phyloP scores from a whole-genome alignment of 163 green algal species.

The Volvox carteri region DNA sequence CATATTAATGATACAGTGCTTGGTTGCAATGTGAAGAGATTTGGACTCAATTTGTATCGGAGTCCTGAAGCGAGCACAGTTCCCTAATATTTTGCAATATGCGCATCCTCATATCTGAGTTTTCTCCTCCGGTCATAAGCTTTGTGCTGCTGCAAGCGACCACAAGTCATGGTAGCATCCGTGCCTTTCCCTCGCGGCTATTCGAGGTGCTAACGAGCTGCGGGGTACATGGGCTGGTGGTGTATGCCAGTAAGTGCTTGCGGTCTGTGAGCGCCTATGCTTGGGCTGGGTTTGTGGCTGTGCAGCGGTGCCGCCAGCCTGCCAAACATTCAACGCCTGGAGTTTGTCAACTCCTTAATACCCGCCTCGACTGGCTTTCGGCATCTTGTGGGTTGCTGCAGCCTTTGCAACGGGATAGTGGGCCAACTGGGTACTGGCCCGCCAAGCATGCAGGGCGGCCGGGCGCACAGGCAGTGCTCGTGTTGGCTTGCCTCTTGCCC shows the following conservation, averaged over 20 bases:
- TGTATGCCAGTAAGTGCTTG: slow-evolving; percentile 29
- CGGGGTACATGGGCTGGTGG: not conserved
- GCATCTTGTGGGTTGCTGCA: not conserved
- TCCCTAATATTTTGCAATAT: too few species aligned
- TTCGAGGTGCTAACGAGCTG: slow-evolving; percentile 20
- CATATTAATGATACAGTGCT: too few species aligned
- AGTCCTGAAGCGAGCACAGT: too few species aligned
- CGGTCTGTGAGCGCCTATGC: not conserved
- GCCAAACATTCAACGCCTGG: too few species aligned
- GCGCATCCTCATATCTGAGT: too few species aligned
- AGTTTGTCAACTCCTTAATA: slow-evolving; percentile 15
- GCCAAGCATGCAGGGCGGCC: not conserved
- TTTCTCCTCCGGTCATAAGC: not conserved
- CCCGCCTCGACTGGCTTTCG: slow-evolving; percentile 4
- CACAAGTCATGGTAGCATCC: slow-evolving; percentile 16
- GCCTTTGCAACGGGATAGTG: slow-evolving; percentile 1
- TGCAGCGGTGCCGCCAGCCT: not conserved
- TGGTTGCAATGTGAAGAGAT: too few species aligned
- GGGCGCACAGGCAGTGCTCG: not conserved
- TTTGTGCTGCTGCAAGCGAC: not conserved
- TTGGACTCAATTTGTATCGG: too few species aligned
- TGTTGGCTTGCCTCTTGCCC: not conserved
- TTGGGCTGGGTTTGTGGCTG: not conserved
- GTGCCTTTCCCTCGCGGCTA: slow-evolving; percentile 26
- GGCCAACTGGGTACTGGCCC: too few species aligned